A percentile compares a stretch with the other conserved stretches of the same genome.
phyloP scores from a whole-genome alignment of 2,329 filamentous ascomycete species.

The Pseudogymnoascus sp. region DNA sequence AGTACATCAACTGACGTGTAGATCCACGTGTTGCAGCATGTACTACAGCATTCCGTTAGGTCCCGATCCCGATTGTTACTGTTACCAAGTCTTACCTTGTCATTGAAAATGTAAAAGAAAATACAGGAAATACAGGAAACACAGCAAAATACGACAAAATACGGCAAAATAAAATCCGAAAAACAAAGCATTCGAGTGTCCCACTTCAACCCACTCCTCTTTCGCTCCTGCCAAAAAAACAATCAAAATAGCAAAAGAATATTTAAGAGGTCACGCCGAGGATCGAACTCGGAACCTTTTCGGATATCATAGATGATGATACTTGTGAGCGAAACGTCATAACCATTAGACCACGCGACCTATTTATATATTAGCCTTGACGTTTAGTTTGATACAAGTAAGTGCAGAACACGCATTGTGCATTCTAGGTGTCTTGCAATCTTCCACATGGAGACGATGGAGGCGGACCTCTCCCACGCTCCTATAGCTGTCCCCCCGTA shows the following conservation, averaged over 20 bases:
- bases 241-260: neutral
- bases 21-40: neutral
- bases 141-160: neutral
- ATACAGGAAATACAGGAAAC: neutral
- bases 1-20: neutral
- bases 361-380: neutral
- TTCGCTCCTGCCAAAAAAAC: neutral
- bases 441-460: neutral
- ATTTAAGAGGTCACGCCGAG: neutral
- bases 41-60: neutral
- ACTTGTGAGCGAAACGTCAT: slow-evolving; percentile 5
- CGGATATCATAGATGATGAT: neutral
- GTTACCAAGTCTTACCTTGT: neutral
- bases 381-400: neutral
- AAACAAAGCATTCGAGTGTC: neutral
- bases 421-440: neutral
- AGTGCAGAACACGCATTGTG: neutral
- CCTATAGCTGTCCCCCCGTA: neutral
- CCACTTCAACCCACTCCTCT: neutral
- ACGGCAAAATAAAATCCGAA: neutral
- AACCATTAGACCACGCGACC: neutral
- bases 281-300: slow-evolving; percentile 5
- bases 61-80: neutral
- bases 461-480: no score
- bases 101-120: neutral